Evolutionary conservation across 176 grass and related monocot genomes (phyloP).

Genomic region (Avena sativa): DNA sequence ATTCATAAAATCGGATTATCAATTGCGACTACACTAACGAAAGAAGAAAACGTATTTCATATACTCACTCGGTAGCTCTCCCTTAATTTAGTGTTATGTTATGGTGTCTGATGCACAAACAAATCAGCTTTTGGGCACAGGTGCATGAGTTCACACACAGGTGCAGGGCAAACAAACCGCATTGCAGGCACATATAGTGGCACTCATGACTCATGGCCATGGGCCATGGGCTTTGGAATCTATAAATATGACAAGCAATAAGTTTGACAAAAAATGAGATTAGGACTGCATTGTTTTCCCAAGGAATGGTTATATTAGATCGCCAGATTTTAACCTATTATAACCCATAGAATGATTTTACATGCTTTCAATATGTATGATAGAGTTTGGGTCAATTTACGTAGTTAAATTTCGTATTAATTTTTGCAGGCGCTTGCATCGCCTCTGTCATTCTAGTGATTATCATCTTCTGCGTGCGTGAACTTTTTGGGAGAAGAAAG

Average conservation of each 20-base stretch:
- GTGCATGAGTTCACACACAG: background rate
- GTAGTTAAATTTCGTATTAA: background rate
- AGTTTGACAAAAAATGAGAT: too few species aligned
- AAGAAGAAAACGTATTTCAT: background rate
- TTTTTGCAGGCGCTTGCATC: background rate
- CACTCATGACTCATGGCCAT: too few species aligned
- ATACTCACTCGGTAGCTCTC: background rate
- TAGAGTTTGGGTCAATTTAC: background rate
- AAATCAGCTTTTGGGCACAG: background rate
- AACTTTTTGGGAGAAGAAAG: slow-evolving; percentile 17
- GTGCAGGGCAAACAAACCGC: too few species aligned
- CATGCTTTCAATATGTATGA: background rate
- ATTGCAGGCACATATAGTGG: too few species aligned
- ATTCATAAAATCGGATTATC: background rate
- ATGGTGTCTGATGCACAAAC: background rate
- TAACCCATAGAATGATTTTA: background rate
- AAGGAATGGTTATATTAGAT: background rate
- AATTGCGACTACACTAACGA: background rate
- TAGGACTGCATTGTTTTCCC: too few species aligned
- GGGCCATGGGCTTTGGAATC: too few species aligned
- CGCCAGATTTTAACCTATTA: background rate
- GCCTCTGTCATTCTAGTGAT: background rate
- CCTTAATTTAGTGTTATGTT: background rate
- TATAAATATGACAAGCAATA: too few species aligned
- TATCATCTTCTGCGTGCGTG: background rate